Percentiles rank a stretch among this genome's conserved stretches.
These are phyloP conservation scores for Saturnispora besseyi DNA, from an alignment of 805 yeast genomes.

Conservation along the genomic window DNA sequence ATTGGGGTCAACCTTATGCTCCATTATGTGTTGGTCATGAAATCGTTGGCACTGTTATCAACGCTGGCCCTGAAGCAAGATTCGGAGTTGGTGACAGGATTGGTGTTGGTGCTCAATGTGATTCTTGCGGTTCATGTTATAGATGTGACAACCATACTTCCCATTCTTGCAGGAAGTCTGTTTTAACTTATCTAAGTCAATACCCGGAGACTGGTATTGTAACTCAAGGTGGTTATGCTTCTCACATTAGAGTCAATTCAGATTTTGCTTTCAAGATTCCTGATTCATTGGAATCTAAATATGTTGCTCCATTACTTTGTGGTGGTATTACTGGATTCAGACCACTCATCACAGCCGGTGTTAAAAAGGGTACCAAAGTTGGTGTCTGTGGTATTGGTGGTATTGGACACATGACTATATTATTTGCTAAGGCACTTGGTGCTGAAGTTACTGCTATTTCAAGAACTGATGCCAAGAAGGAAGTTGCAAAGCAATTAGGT, in stretches of 20 bases:
- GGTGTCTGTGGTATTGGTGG: constrained; percentile 44
- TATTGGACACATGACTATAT: constrained; percentile 38
- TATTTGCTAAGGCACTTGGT: constrained; percentile 51
- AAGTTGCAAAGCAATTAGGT: constrained; percentile 41
- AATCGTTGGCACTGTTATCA: constrained; percentile 35
- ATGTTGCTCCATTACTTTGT: constrained; percentile 47
- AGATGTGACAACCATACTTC: constrained; percentile 32
- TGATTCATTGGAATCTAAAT: constrained; percentile 31
- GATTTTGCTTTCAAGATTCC: constrained; percentile 42
- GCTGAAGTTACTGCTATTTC: constrained; percentile 52
- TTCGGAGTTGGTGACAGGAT: constrained; percentile 41
- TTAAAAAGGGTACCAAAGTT: constrained; percentile 41
- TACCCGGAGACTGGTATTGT: constrained; percentile 39
- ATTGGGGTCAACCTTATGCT: constrained; percentile 14
- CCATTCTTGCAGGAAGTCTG: constrained; percentile 40
- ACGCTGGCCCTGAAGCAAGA: constrained; percentile 28
- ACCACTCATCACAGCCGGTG: constrained; percentile 35
- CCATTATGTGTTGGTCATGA: constrained; percentile 37
- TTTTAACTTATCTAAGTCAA: constrained; percentile 42
- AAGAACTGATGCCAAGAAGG: constrained; percentile 39
- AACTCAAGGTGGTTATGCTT: constrained; percentile 42
- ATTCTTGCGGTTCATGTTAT: constrained; percentile 32
- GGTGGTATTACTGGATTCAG: constrained; percentile 49
- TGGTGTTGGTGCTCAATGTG: constrained; percentile 41
- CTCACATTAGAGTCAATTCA: constrained; percentile 37